These are phyloP conservation scores for Geotrichum citri-aurantii DNA, from an alignment of 1,139 yeast genomes.

Conservation along the genomic window DNA sequence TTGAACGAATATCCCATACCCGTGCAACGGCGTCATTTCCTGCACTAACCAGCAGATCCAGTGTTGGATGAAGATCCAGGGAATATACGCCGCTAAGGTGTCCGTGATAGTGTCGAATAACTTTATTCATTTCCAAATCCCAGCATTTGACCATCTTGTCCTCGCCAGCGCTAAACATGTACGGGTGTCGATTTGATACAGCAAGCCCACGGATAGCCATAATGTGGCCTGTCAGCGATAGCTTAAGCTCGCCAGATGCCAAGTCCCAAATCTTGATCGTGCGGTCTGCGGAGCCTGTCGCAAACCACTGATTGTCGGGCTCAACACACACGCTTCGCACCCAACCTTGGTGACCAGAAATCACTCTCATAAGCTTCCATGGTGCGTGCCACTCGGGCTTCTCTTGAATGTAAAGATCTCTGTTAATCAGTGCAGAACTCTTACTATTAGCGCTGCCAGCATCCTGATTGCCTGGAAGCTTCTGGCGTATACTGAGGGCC, in stretches of 20 bases:
- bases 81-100: conserved; percentile 88
- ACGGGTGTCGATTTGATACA: conserved; percentile 72
- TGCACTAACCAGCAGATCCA: conserved; percentile 81
- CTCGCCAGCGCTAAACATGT: conserved; percentile 86
- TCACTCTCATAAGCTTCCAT: conserved; percentile 69
- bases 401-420: conserved; percentile 20
- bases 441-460: not conserved
- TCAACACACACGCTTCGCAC: conserved; percentile 75
- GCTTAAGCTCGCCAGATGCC: conserved; percentile 60
- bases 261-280: conserved; percentile 91
- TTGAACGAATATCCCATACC: conserved; percentile 89
- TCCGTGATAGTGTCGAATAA: conserved; percentile 86
- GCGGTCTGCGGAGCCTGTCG: conserved; percentile 82
- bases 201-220: conserved; percentile 80
- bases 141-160: conserved; percentile 94
- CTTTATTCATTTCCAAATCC: conserved; percentile 85
- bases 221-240: conserved; percentile 83
- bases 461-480: not conserved
- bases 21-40: conserved; percentile 85
- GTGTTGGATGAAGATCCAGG: conserved; percentile 76
- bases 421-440: conserved; percentile 9
- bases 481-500: conserved; percentile 17
- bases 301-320: conserved; percentile 87
- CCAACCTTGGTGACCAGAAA: conserved; percentile 93
- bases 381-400: conserved; percentile 50